Evolutionary conservation across 345 rosid genomes (phyloP).

Genomic region (Sonneratia alba): DNA sequence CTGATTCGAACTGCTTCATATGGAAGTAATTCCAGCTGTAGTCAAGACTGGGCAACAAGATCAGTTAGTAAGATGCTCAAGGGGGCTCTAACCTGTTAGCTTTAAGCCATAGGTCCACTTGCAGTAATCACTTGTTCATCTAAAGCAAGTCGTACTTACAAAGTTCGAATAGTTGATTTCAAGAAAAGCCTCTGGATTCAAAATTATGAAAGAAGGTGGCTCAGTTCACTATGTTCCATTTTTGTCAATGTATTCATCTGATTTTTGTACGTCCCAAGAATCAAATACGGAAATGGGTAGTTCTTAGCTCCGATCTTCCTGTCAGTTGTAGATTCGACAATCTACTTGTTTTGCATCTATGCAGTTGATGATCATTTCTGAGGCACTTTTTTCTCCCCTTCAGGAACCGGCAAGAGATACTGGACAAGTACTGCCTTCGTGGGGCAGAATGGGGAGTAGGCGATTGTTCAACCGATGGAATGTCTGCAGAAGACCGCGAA

Average conservation of each 20-base stretch:
- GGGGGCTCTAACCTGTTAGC: neutral
- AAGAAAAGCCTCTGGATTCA: neutral
- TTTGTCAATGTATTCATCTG: neutral
- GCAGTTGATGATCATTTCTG: neutral
- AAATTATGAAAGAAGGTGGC: too few relatives aligned
- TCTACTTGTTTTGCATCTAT: too few relatives aligned
- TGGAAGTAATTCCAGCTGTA: neutral
- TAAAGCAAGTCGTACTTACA: too few relatives aligned
- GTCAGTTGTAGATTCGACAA: neutral
- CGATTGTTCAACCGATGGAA: slow-evolving; percentile 78
- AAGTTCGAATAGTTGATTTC: neutral
- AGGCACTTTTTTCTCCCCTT: neutral
- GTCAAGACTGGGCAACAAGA: neutral
- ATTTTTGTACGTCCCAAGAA: neutral
- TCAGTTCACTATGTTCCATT: too few relatives aligned
- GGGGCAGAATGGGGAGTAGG: slow-evolving; percentile 98
- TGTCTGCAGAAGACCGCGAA: slow-evolving; percentile 67
- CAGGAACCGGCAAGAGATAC: slow-evolving; percentile 57
- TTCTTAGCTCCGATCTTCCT: neutral
- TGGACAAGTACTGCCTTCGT: slow-evolving; percentile 77
- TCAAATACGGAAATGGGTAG: neutral
- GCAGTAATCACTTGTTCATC: too few relatives aligned
- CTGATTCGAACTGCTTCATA: neutral
- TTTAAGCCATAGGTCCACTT: too few relatives aligned
- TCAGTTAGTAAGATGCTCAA: neutral